Base-by-base conservation (phyloP, 768 basidiomycete genomes). In the Kwoniella heveanensis region DNA sequence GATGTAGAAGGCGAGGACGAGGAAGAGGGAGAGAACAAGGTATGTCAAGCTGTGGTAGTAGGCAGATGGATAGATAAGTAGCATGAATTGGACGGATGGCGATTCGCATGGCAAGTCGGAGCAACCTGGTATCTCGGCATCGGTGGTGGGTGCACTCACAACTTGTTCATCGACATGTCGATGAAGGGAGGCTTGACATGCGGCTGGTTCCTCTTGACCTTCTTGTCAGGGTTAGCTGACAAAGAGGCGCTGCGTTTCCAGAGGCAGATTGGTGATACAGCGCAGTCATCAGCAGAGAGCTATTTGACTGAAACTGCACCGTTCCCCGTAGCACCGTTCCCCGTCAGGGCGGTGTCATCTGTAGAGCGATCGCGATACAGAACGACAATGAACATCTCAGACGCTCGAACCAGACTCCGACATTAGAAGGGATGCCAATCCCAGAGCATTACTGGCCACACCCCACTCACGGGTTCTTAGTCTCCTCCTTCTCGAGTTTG, bases 181-280 rank as follows among this genome's bases (percentile, higher is more conserved):
- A 65, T 66, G 54, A 79, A 76, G 27, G 77, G 77, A 12, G 78
- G 78, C 46, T 79, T 77, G 50, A 79, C 72, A 21, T 60, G 13
- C 4, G 78, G 75, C 57, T 72, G 71, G 44, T 72, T 72, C 32
- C 71, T 24, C 12, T 65, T 62, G 25, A 76, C 73, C 49, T 72
- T 72, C 58, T 79, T 79, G 32, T 44, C 59, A 13, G 76, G 68
- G 54, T 72, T 68, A 8, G 65, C 47, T 10, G 68, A 67, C 21
- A 79, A 60, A 8, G 78, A 79, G 10, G 78, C 70, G 5, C 76
- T 77, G 62, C 32, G 13, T 32, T 6, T 32, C 32, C 0, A 27
- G 47, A 47, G 17, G 50, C 51, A 52, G 36, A 47, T 22, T 8
- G n/a, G n/a, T n/a, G n/a, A n/a, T n/a, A n/a, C n/a, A n/a, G n/a